A percentile compares a stretch with the other conserved stretches of the same genome.
Evolutionary conservation across 2,329 filamentous ascomycete genomes (phyloP).

Genomic region (Fusarium scirpi): DNA sequence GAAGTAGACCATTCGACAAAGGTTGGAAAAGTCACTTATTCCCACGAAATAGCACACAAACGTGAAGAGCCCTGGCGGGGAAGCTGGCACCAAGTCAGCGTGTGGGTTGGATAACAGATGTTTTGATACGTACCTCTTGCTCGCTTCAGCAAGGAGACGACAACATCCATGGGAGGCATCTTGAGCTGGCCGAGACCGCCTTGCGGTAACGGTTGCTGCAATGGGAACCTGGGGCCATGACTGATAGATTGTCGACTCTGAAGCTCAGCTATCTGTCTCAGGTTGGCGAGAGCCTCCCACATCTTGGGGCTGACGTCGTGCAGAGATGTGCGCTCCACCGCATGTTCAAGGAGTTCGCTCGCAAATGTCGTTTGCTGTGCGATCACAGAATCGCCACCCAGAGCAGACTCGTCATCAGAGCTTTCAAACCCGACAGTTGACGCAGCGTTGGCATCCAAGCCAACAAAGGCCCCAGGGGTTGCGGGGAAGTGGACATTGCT

Average conservation of each 20-base stretch:
- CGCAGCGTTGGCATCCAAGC: conserved; percentile 39
- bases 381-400: conserved; percentile 63
- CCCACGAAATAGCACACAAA: conserved; percentile 63
- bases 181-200: conserved; percentile 64
- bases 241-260: conserved; percentile 58
- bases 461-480: conserved; percentile 43
- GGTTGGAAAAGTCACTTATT: conserved; percentile 62
- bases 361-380: conserved; percentile 66
- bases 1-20: conserved; percentile 65
- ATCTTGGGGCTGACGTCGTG: conserved; percentile 63
- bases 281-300: conserved; percentile 62
- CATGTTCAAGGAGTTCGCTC: conserved; percentile 65
- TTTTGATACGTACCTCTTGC: conserved; percentile 55
- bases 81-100: conserved; percentile 22
- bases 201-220: conserved; percentile 59
- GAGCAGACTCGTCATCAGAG: conserved; percentile 56
- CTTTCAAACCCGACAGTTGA: conserved; percentile 54
- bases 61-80: conserved; percentile 62
- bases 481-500: conserved; percentile 40
- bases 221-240: conserved; percentile 59
- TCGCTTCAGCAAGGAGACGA: conserved; percentile 62
- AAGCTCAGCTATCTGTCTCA: conserved; percentile 65
- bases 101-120: conserved; percentile 1
- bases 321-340: conserved; percentile 62
- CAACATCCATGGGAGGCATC: conserved; percentile 65